Evolutionary conservation across 345 rosid species (phyloP), one percentile per base, ranked within the genome.

Genomic region (Kernera saxatilis): DNA sequence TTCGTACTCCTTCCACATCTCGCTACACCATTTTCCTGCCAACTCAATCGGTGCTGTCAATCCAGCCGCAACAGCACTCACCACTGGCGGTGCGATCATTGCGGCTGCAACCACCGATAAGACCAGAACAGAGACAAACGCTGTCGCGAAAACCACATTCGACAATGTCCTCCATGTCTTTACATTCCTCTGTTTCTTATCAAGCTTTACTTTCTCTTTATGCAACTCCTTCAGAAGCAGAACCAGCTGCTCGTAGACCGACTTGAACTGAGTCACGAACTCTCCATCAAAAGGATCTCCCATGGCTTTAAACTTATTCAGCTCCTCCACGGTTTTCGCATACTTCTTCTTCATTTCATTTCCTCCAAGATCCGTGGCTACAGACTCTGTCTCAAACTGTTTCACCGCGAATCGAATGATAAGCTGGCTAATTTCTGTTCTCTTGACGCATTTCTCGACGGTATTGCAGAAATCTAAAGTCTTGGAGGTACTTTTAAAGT

Each of bases 61-160:
- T 0, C 86, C 98, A 66, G 85, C 75, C 0, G 87, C 90, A 44
- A 90, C 44, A 18, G 86, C 92, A 32, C 78, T 74, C 9, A 82
- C 40, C 8, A 90, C 71, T 8, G 88, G 85, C 0, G 96, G 92
- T 21, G 86, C 88, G 5, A 82, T 79, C 70, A 88, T 45, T 4
- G 93, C 87, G 43, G 89, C 97, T 39, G 89, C 88, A 68, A 84
- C 91, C 14, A 93, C 96, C 0, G 96, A 87, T 67, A 90, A 76
- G 44, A 90, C 80, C 59, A 88, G 37, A 6, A 83, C 87, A 21
- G 96, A 79, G 13, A 93, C 85, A 21, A 86, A 84, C 8, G 84
- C 77, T 2, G 92, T 63, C 6, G 69, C 87, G 44, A 93, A 90
- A 56, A 93, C 54, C 36, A 85, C 87, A 30, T 87, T 87, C 0